Evolutionary conservation across 345 rosid species (phyloP).

Genomic region (Iberis pinnata): DNA sequence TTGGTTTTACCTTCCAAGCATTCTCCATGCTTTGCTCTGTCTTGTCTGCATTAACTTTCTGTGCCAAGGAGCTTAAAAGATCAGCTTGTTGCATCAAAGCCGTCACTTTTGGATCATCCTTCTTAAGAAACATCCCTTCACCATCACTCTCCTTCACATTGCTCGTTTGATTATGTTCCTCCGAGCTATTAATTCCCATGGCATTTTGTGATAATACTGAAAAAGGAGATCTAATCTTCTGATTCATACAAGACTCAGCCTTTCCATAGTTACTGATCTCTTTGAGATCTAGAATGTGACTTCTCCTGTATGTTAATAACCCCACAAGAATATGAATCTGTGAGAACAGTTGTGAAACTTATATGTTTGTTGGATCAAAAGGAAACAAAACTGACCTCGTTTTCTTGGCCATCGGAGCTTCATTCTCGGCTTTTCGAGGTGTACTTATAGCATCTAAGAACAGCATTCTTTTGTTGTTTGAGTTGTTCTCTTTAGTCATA

Average conservation of each 20-base stretch:
- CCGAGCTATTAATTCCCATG: constrained; percentile 29
- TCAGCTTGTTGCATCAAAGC: constrained; percentile 95
- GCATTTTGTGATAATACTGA: constrained; percentile 52
- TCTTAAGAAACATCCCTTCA: constrained; percentile 60
- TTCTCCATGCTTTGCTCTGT: constrained; percentile 83
- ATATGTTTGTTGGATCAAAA: not conserved
- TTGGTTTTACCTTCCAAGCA: constrained; percentile 83
- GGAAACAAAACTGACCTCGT: constrained; percentile 31
- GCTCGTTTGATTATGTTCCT: constrained; percentile 30
- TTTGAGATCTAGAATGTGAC: constrained; percentile 45
- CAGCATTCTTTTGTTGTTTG: constrained; percentile 58
- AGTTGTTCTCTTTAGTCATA: constrained; percentile 54
- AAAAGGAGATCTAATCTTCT: constrained; percentile 59
- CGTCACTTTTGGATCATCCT: constrained; percentile 76
- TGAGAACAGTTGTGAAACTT: not conserved
- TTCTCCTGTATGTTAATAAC: constrained; percentile 43
- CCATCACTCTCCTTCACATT: constrained; percentile 47
- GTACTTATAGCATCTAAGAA: constrained; percentile 33
- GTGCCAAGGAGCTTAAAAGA: constrained; percentile 69
- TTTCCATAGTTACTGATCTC: constrained; percentile 33
- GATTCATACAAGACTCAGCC: constrained; percentile 17
- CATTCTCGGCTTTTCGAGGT: constrained; percentile 24
- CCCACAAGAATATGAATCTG: constrained; percentile 5
- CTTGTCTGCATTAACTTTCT: constrained; percentile 63
- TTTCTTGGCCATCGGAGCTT: constrained; percentile 43